Percentiles rank a stretch among this genome's conserved stretches.
These are phyloP conservation scores for Lanmaoa pseudosensibilis DNA, from an alignment of 768 basidiomycete genomes.

Conservation along the genomic window DNA sequence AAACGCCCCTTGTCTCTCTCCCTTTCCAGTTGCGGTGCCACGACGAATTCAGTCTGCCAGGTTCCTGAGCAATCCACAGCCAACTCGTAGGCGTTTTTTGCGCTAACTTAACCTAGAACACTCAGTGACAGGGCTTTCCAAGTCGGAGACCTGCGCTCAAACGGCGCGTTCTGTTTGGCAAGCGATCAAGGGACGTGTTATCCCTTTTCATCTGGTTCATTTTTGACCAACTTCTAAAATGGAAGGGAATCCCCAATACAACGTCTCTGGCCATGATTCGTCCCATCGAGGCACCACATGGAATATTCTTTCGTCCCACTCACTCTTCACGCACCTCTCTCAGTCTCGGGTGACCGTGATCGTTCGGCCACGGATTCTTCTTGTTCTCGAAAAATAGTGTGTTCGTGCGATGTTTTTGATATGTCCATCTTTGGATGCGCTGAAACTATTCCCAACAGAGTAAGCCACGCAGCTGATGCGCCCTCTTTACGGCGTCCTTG, in stretches of 20 bases:
- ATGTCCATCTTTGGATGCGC: conserved; percentile 22
- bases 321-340: conserved; percentile 13
- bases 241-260: conserved; percentile 27
- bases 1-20: not conserved
- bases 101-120: conserved; percentile 8
- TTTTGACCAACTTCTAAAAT: conserved; percentile 32
- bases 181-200: conserved; percentile 34
- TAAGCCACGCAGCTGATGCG: conserved; percentile 36
- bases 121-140: conserved; percentile 4
- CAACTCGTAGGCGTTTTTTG: not conserved
- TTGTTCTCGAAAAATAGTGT: conserved; percentile 1
- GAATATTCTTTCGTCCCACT: conserved; percentile 21
- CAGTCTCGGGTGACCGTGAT: conserved; percentile 9
- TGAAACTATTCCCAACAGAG: conserved; percentile 15
- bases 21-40: not conserved
- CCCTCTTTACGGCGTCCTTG: conserved; percentile 30
- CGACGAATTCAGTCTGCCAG: not conserved
- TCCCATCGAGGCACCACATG: conserved; percentile 11
- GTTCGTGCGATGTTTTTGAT: conserved; percentile 8
- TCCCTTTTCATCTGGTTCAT: conserved; percentile 31
- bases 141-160: conserved; percentile 23
- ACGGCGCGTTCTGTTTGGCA: conserved; percentile 24
- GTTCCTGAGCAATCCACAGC: conserved; percentile 7
- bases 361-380: conserved; percentile 6
- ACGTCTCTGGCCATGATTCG: conserved; percentile 13